These are phyloP conservation scores for Clitopilus passeckerianus DNA, from an alignment of 768 basidiomycete species.

Conservation along the genomic window DNA sequence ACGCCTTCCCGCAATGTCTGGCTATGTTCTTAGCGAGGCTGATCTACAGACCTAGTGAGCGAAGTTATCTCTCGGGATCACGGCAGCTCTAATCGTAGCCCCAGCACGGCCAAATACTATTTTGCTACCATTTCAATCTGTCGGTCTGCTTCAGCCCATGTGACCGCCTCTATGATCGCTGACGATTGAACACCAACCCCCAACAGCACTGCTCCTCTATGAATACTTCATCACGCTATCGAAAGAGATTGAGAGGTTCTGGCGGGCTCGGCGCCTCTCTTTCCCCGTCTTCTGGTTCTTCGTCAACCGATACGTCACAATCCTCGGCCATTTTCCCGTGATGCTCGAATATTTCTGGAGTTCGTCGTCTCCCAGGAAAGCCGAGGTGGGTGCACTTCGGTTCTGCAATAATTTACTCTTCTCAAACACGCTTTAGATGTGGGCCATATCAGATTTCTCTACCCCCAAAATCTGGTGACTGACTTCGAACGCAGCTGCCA, in stretches of 20 bases:
- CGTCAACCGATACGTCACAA: slow-evolving; percentile 27
- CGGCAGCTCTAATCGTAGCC: no score
- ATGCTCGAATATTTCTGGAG: slow-evolving; percentile 19
- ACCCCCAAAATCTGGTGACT: no score
- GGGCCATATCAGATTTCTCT: no score
- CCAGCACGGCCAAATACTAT: no score
- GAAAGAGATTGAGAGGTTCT: slow-evolving; percentile 30
- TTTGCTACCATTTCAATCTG: background rate
- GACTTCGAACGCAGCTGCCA: background rate
- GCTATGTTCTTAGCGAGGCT: no score
- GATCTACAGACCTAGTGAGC: no score
- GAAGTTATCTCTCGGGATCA: no score
- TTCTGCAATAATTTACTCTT: no score
- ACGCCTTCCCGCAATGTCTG: no score
- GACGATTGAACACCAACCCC: background rate
- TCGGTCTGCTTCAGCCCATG: background rate
- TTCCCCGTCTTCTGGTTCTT: slow-evolving; percentile 24
- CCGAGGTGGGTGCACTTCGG: background rate
- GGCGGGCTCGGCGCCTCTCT: slow-evolving; percentile 19
- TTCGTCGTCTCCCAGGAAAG: slow-evolving; percentile 8
- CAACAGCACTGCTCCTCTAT: slow-evolving; percentile 21
- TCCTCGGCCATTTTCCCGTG: slow-evolving; percentile 24
- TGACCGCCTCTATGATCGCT: background rate
- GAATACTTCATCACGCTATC: slow-evolving; percentile 36
- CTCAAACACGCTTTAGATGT: no score